phyloP scores from a whole-genome alignment of 306 rosid species.

The Lathyrus oleraceus region DNA sequence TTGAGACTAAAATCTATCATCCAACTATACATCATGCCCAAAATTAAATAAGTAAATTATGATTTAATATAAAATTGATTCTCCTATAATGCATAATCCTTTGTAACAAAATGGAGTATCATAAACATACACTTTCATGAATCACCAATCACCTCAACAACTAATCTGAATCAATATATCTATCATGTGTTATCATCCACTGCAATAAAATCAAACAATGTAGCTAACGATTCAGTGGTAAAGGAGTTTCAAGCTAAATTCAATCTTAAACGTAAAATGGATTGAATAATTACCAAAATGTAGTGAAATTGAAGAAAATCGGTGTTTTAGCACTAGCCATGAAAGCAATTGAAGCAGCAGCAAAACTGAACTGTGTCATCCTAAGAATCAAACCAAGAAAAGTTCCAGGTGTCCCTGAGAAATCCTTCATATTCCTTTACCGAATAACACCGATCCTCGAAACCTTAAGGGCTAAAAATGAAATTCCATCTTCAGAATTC shows the following conservation, averaged over 20 bases:
- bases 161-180: background rate
- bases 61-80: too few relatives aligned
- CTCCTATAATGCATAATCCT: too few relatives aligned
- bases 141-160: background rate
- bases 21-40: background rate
- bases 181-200: background rate
- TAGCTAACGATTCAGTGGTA: conserved; percentile 14
- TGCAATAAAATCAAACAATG: conserved; percentile 4
- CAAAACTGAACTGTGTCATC: conserved; percentile 69
- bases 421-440: conserved; percentile 63
- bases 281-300: conserved; percentile 63
- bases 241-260: background rate
- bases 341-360: conserved; percentile 70
- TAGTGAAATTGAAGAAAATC: conserved; percentile 70
- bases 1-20: background rate
- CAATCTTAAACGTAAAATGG: background rate
- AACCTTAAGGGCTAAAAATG: conserved; percentile 11
- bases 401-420: conserved; percentile 86
- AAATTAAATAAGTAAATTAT: background rate
- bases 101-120: background rate
- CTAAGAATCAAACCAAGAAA: conserved; percentile 67
- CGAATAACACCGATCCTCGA: conserved; percentile 35
- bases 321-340: conserved; percentile 79
- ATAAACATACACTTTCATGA: background rate
- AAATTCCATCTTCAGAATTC: conserved; percentile 39